Percentiles rank a stretch among this genome's conserved stretches.
Evolutionary conservation across 768 basidiomycete species (phyloP).

Genomic region (Amanita fuliginea): DNA sequence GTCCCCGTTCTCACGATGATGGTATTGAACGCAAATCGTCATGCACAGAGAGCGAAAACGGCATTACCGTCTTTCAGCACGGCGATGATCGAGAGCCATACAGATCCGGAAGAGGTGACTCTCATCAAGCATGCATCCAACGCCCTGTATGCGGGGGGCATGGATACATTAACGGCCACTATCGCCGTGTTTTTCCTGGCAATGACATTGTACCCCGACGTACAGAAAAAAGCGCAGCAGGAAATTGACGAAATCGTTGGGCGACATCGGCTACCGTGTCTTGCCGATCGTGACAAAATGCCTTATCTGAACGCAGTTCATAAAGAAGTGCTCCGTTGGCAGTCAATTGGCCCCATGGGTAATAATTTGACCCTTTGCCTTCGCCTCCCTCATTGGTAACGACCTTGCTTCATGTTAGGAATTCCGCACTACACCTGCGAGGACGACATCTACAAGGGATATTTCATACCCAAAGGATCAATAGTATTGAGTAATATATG

Average conservation of each 20-base stretch:
- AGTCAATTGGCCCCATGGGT: slow-evolving; percentile 20
- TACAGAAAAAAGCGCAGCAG: slow-evolving; percentile 23
- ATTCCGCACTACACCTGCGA: slow-evolving; percentile 18
- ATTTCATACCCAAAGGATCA: slow-evolving; percentile 22
- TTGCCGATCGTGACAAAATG: slow-evolving; percentile 20
- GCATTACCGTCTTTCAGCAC: slow-evolving; percentile 19
- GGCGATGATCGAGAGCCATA: neutral
- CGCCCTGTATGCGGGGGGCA: slow-evolving; percentile 23
- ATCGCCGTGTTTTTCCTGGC: slow-evolving; percentile 23
- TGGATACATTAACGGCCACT: slow-evolving; percentile 25
- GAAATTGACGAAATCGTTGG: slow-evolving; percentile 27
- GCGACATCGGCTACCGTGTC: slow-evolving; percentile 19
- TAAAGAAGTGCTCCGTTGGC: slow-evolving; percentile 28
- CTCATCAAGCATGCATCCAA: slow-evolving; percentile 18
- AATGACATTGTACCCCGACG: slow-evolving; percentile 27
- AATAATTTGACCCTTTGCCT: neutral
- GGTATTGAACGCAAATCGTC: slow-evolving; percentile 3
- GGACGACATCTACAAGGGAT: slow-evolving; percentile 22
- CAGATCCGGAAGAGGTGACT: slow-evolving; percentile 15
- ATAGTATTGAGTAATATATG: slow-evolving; percentile 20
- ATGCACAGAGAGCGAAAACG: neutral
- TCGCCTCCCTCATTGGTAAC: neutral
- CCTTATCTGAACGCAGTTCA: slow-evolving; percentile 26
- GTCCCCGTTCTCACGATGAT: slow-evolving; percentile 9
- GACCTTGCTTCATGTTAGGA: slow-evolving; percentile 8